Percentiles rank a stretch among this genome's conserved stretches.
These are phyloP conservation scores for Linderniella brevidens DNA, from an alignment of 257 asterid species.

Conservation along the genomic window DNA sequence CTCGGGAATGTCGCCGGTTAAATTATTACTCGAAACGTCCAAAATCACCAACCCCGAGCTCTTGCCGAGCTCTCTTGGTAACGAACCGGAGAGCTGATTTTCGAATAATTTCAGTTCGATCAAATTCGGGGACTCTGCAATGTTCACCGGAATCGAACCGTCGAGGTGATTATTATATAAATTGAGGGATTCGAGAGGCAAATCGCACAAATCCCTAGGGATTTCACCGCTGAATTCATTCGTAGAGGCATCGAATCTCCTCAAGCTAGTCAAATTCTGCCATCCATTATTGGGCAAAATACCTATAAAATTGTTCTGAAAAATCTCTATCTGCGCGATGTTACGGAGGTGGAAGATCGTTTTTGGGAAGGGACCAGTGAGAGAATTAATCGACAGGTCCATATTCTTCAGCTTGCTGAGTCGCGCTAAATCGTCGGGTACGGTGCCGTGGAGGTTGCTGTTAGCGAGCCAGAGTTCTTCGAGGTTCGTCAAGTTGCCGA, in stretches of 20 bases:
- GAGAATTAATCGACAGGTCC: constrained; percentile 35
- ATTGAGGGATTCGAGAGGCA: constrained; percentile 64
- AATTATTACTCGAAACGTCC: constrained; percentile 37
- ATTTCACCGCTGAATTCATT: constrained; percentile 46
- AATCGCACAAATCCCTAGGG: constrained; percentile 47
- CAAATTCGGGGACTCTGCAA: constrained; percentile 42
- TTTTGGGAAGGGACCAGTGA: constrained; percentile 40
- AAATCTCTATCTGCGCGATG: constrained; percentile 59
- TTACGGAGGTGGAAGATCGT: constrained; percentile 26
- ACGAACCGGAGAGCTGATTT: constrained; percentile 36
- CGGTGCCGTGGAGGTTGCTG: constrained; percentile 39
- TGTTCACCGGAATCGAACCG: constrained; percentile 53
- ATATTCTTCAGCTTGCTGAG: constrained; percentile 40
- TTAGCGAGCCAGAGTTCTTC: constrained; percentile 35
- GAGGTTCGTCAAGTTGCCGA: constrained; percentile 47
- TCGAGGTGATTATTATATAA: constrained; percentile 36
- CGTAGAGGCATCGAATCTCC: constrained; percentile 52
- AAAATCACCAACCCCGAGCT: constrained; percentile 31
- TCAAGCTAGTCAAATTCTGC: constrained; percentile 53
- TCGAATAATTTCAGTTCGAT: constrained; percentile 34
- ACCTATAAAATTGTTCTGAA: constrained; percentile 40
- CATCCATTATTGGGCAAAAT: constrained; percentile 35
- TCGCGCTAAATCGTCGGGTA: constrained; percentile 34
- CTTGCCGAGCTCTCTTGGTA: constrained; percentile 61
- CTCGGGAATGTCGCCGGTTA: constrained; percentile 44